phyloP scores from a whole-genome alignment of 2,329 filamentous ascomycete genomes.

The Epichloe coenophiala region DNA sequence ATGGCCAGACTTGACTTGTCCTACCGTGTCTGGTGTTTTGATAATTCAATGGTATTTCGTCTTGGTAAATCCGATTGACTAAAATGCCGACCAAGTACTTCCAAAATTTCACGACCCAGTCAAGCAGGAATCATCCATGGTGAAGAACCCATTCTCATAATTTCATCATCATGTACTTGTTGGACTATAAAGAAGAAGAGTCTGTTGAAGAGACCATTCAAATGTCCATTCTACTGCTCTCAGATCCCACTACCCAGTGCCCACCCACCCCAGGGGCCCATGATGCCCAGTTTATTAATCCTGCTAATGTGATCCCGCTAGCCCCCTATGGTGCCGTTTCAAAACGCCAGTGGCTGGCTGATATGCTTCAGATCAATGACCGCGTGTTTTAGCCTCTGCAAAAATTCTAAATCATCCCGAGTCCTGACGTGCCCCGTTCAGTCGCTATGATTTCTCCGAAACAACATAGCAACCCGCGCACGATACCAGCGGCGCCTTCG shows the following conservation, averaged over 20 bases:
- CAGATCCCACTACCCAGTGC: no score
- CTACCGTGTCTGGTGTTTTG: no score
- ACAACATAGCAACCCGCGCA: background rate
- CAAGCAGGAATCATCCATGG: background rate
- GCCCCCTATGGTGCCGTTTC: background rate
- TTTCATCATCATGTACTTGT: background rate
- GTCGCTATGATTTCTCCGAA: background rate
- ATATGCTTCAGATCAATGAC: background rate
- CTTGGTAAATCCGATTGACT: no score
- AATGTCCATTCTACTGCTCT: no score
- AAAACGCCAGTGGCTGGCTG: background rate
- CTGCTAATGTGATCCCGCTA: background rate
- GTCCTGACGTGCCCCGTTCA: background rate
- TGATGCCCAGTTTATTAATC: no score
- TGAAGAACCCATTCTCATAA: background rate
- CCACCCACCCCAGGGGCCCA: no score
- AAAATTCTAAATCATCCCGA: background rate
- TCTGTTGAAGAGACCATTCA: no score
- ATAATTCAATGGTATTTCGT: no score
- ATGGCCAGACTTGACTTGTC: no score
- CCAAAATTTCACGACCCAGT: no score
- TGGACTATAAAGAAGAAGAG: background rate
- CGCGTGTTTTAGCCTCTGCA: background rate
- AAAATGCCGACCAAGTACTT: no score
- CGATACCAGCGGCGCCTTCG: background rate